A percentile compares a stretch with the other conserved stretches of the same genome.
phyloP scores from a whole-genome alignment of 106 monocot species.

The Posidonia australis region DNA sequence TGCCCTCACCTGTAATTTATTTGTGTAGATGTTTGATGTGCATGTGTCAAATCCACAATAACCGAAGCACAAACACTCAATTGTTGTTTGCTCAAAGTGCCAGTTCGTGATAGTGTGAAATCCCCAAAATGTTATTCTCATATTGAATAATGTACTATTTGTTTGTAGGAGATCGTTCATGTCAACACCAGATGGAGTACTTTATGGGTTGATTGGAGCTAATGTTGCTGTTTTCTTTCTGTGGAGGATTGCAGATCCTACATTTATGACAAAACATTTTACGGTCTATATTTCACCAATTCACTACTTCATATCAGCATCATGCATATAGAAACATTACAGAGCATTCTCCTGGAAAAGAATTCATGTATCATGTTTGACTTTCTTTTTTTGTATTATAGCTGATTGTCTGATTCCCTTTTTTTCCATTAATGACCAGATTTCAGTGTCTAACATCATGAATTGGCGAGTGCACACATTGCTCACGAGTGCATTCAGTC shows the following conservation, averaged over 20 bases:
- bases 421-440: constrained; percentile 52
- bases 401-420: not conserved
- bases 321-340: not conserved
- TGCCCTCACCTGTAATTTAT: no score
- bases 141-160: no score
- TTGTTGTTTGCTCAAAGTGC: no score
- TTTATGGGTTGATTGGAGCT: constrained; percentile 55
- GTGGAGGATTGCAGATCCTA: constrained; percentile 57
- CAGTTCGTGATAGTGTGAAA: no score
- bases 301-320: not conserved
- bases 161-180: constrained; percentile 15
- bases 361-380: not conserved
- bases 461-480: constrained; percentile 69
- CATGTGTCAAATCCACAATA: no score
- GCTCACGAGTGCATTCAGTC: constrained; percentile 87
- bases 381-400: not conserved
- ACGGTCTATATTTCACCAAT: constrained; percentile 29
- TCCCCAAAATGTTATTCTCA: no score
- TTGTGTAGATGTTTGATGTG: no score
- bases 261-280: constrained; percentile 75
- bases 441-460: constrained; percentile 75
- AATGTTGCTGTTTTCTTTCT: constrained; percentile 72
- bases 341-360: not conserved
- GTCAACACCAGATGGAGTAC: constrained; percentile 41
- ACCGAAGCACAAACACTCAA: no score